Base-by-base conservation (phyloP, 179 eudicot genomes). In the Silene noctiflora region DNA sequence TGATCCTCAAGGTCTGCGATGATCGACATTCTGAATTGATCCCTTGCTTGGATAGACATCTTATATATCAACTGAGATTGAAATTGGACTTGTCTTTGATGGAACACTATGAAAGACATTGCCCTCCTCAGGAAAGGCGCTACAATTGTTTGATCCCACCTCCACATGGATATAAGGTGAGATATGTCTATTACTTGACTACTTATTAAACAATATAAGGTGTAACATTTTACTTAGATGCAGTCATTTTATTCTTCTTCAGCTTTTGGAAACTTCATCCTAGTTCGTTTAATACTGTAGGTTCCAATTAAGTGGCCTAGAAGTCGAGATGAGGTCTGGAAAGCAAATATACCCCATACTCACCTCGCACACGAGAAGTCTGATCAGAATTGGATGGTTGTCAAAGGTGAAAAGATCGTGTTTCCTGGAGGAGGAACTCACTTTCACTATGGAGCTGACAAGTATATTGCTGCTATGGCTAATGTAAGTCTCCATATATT, bases 371-470 rank as follows among this genome's bases (percentile, higher is more conserved):
- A 90, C 27, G 99, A 95, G 83, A 93, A 95, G 83, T 95, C 99
- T 75, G 99, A 95, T 84, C 99, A 95, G 73, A 95, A 93, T 73
- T 95, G 99, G 99, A 95, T 95, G 99, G 95, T 95, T 86, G 99
- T 87, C 67, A 95, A 91, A 83, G 97, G 91, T 76, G 97, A 95
- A 53, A 93, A 88, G 82, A 95, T 95, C 21, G 73, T 81, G 33
- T 95, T 95, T 81, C 99, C 99, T 67, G 99, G 99, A 24, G 99
- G 99, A 77, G 99, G 99, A 76, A 95, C 99, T 72, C 99, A 95
- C 78, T 95, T 95, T 82, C 99, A 95, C 78, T 86, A 91, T 59
- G 99, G 99, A 75, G 99, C 99, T 69, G 97, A 86, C 77, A 95
- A 95, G 85, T 95, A 95, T 82, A 95, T 95, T 79, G 86, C 89